phyloP scores from a whole-genome alignment of 768 basidiomycete genomes.

The Crucibulum laeve region DNA sequence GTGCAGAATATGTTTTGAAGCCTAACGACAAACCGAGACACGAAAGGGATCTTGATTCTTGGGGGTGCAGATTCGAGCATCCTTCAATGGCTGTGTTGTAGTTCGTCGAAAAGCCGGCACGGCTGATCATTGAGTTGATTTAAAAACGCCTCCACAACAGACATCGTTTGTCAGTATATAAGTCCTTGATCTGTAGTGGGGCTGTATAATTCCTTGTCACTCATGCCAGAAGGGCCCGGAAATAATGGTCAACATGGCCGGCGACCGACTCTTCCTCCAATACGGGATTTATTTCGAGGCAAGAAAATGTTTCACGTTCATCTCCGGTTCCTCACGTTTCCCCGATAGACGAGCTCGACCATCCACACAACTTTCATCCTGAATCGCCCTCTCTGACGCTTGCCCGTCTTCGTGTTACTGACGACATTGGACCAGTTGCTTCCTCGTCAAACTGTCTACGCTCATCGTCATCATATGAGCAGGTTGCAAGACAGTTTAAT shows the following conservation, averaged over 20 bases:
- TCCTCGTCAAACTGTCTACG: too few relatives aligned
- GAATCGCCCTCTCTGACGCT: conserved; percentile 35
- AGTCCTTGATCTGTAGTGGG: conserved; percentile 4
- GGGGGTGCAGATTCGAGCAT: neutral
- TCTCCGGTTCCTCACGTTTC: conserved; percentile 5
- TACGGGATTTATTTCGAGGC: conserved; percentile 69
- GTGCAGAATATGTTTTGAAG: conserved; percentile 4
- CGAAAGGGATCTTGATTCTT: conserved; percentile 6
- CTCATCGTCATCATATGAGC: neutral
- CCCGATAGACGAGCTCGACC: conserved; percentile 42
- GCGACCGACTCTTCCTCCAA: conserved; percentile 66
- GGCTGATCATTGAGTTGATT: too few relatives aligned
- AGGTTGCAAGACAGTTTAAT: neutral
- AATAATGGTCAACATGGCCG: conserved; percentile 23
- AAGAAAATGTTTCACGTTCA: conserved; percentile 2
- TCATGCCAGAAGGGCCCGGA: too few relatives aligned
- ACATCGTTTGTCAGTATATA: conserved; percentile 10
- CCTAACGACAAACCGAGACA: conserved; percentile 2
- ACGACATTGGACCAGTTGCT: too few relatives aligned
- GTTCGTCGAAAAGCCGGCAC: too few relatives aligned
- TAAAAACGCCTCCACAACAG: too few relatives aligned
- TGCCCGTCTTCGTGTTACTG: conserved; percentile 36
- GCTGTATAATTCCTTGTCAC: too few relatives aligned
- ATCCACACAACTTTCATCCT: conserved; percentile 26
- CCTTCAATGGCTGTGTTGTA: neutral